A percentile compares a stretch with the other conserved stretches of the same genome.
Conservation (phyloP, 2,329 filamentous ascomycete genomes). For the Akanthomyces muscarius region DNA sequence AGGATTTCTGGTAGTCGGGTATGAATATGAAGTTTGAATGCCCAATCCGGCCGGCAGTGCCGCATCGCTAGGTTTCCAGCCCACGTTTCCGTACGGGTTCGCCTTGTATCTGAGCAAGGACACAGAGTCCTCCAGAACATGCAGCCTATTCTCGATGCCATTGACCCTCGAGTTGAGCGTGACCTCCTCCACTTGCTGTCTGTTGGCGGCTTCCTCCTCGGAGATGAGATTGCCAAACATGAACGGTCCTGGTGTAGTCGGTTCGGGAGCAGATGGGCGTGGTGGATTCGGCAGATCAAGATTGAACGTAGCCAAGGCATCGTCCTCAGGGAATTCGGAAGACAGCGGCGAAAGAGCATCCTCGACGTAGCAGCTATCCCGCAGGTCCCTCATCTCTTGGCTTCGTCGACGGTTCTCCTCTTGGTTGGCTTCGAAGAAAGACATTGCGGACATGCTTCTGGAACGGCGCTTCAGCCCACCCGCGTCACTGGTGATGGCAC, state of each 20-base stretch:
- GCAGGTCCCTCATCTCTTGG: slow-evolving; percentile 62
- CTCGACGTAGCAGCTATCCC: slow-evolving; percentile 53
- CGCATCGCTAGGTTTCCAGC: slow-evolving; percentile 2
- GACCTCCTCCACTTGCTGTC: neutral
- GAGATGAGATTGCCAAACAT: slow-evolving; percentile 6
- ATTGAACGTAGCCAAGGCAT: slow-evolving; percentile 22
- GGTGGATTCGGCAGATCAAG: slow-evolving; percentile 4
- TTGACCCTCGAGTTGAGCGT: slow-evolving; percentile 9
- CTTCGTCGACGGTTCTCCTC: slow-evolving; percentile 48
- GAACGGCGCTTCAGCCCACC: slow-evolving; percentile 50
- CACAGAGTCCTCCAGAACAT: slow-evolving; percentile 7
- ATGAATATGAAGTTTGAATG: slow-evolving; percentile 1
- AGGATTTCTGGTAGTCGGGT: neutral
- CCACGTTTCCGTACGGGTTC: neutral
- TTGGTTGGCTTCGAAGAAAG: slow-evolving; percentile 35
- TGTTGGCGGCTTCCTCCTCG: slow-evolving; percentile 2
- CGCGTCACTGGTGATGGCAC: slow-evolving; percentile 56
- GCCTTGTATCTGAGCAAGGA: slow-evolving; percentile 10
- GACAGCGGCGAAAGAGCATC: slow-evolving; percentile 46
- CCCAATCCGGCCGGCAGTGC: neutral
- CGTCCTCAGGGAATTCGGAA: slow-evolving; percentile 39
- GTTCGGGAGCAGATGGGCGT: neutral
- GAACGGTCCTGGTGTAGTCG: neutral
- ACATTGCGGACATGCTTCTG: slow-evolving; percentile 54
- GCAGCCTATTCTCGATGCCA: slow-evolving; percentile 12